These are phyloP conservation scores for Hysterium pulicare DNA, from an alignment of 2,329 filamentous ascomycete species.

Conservation along the genomic window DNA sequence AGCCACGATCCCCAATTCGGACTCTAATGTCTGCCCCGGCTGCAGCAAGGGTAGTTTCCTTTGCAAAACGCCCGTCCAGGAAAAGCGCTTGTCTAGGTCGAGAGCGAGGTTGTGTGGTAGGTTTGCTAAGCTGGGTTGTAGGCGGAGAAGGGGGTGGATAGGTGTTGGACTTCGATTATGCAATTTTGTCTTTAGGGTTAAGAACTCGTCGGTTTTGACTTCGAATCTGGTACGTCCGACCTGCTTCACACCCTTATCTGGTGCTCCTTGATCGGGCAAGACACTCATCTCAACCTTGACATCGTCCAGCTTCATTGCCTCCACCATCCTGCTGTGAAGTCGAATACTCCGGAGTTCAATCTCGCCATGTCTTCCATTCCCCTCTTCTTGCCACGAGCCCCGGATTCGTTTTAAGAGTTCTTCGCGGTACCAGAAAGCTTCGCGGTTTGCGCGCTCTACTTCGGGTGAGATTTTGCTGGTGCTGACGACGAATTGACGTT, in stretches of 20 bases:
- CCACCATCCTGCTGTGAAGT: conserved; percentile 74
- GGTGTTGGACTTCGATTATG: conserved; percentile 67
- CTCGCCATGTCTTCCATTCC: conserved; percentile 55
- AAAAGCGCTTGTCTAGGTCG: conserved; percentile 77
- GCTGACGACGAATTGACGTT: conserved; percentile 90
- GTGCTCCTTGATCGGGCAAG: conserved; percentile 13
- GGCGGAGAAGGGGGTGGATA: conserved; percentile 68
- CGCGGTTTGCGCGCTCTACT: conserved; percentile 70
- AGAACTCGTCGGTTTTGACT: conserved; percentile 59
- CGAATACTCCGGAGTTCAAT: conserved; percentile 76
- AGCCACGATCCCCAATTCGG: conserved; percentile 67
- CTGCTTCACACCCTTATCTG: conserved; percentile 32
- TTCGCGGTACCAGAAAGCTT: conserved; percentile 90
- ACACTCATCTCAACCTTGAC: conserved; percentile 58
- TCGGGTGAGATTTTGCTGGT: conserved; percentile 75
- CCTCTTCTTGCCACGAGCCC: conserved; percentile 67
- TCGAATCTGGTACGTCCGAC: conserved; percentile 46
- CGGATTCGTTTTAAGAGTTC: conserved; percentile 68
- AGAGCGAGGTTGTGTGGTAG: conserved; percentile 69
- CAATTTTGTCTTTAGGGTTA: conserved; percentile 68
- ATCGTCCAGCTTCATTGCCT: conserved; percentile 77
- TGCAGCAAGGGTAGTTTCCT: conserved; percentile 63
- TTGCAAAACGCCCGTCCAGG: conserved; percentile 83
- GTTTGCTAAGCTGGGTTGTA: conserved; percentile 74
- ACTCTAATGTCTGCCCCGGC: conserved; percentile 57